Conservation (phyloP, 345 rosid species). For the Melaleuca quinquenervia region DNA sequence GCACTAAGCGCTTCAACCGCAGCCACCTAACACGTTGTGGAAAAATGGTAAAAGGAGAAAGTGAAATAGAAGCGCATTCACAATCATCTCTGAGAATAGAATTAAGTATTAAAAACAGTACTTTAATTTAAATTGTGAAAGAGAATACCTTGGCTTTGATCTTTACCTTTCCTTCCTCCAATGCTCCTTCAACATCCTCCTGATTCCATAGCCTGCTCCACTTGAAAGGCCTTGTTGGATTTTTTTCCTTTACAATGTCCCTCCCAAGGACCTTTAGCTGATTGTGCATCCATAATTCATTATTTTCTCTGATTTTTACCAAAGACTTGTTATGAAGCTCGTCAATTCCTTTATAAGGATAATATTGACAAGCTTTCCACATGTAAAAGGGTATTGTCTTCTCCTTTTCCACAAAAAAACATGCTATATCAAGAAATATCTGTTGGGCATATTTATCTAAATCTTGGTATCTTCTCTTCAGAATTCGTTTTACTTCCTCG, state of each 20-base stretch:
- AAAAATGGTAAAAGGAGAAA: not conserved
- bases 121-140: too few species aligned
- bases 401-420: not conserved
- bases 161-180: not conserved
- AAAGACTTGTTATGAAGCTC: not conserved
- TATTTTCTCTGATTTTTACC: not conserved
- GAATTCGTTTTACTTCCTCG: not conserved
- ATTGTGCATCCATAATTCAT: not conserved
- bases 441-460: rapidly evolving
- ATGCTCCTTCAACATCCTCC: not conserved
- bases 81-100: not conserved
- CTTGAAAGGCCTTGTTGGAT: not conserved
- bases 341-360: rapidly evolving
- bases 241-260: not conserved
- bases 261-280: not conserved
- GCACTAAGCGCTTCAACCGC: not conserved
- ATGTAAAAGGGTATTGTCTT: not conserved
- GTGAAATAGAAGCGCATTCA: not conserved
- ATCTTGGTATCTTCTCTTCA: not conserved
- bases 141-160: not conserved
- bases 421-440: not conserved
- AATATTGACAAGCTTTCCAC: not conserved
- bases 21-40: not conserved
- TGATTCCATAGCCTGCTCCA: not conserved
- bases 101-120: not conserved